Base-by-base conservation (phyloP, 371 early-diverging fungal species). In the Zancudomyces culisetae region DNA sequence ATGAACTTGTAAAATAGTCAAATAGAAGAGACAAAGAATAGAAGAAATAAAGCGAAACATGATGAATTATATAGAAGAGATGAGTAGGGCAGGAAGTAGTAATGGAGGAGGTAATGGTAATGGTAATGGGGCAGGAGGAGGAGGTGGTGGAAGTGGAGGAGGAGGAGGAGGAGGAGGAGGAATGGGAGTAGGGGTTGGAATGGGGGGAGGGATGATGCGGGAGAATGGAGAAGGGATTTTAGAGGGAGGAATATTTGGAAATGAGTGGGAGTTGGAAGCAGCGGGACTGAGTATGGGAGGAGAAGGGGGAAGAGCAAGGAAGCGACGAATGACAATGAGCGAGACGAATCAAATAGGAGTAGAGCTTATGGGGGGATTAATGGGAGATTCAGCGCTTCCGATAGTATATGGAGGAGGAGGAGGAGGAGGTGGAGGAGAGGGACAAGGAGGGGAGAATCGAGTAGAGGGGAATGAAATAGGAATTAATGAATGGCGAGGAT, bases 261-360 rank as follows among this genome's bases (percentile, higher is more conserved):
- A 48, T 27, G 19, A n/a, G n/a, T 13, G 23, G 22, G 24, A 27
- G 48, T 8, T 27, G n/a, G 30, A 55, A 53, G 28, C 18, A 21
- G 20, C 19, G 19, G 30, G 15, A 27, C 3, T 3, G 2, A 4
- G 4, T 20, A 4, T 3, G n/a, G 29, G 40, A 12, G 35, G 22
- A n/a, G 26, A 24, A 22, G 15, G 2, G 8, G 50, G 8, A 19
- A 27, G 50, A 49, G 35, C 50, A 27, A 49, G 50, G 20, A 49
- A 49, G 30, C 50, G 50, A 12, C 3, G 50, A 35, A 49, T 49
- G 21, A 49, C 50, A 18, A 53, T 27, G 23, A 3, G 24, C 6
- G 39, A 27, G 21, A 35, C 45, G 8, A 35, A 35, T 15, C 35
- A 35, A 15, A 15, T 35, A 35, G 6, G 10, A 10, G 35, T 35